Evolutionary conservation across 225 moss, liverwort and hornwort genomes (phyloP).

Genomic region (Thuidium tamariscinum): DNA sequence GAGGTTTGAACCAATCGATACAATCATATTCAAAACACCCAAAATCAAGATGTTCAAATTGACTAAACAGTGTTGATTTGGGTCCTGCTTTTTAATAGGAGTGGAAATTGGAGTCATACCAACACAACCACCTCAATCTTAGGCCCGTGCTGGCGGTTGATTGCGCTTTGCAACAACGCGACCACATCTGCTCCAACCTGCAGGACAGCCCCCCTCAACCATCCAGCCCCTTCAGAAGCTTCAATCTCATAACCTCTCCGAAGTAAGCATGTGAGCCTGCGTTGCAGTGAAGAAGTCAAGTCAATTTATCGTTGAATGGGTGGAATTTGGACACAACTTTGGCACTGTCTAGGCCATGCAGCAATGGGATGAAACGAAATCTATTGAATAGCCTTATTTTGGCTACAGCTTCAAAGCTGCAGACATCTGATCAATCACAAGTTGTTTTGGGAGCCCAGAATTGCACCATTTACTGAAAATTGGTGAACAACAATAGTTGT

Average conservation of each 20-base stretch:
- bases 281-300: not conserved
- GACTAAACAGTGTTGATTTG: not conserved
- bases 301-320: too few relatives aligned
- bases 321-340: not conserved
- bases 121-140: constrained; percentile 23
- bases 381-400: too few relatives aligned
- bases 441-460: not conserved
- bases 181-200: constrained; percentile 37
- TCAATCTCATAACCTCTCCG: not conserved
- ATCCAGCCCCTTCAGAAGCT: constrained; percentile 1
- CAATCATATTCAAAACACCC: not conserved
- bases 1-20: not conserved
- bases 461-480: not conserved
- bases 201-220: not conserved
- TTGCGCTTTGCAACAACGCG: constrained; percentile 15
- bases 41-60: not conserved
- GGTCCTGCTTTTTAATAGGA: not conserved
- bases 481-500: not conserved
- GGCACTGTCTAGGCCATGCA: not conserved
- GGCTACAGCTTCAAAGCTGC: too few relatives aligned
- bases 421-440: too few relatives aligned
- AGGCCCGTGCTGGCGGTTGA: constrained; percentile 18
- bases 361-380: not conserved
- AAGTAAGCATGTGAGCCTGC: not conserved
- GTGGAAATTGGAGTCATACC: not conserved